These are phyloP conservation scores for Cryptosporidium bovis DNA, from an alignment of 169 alveolate genomes.

Conservation along the genomic window DNA sequence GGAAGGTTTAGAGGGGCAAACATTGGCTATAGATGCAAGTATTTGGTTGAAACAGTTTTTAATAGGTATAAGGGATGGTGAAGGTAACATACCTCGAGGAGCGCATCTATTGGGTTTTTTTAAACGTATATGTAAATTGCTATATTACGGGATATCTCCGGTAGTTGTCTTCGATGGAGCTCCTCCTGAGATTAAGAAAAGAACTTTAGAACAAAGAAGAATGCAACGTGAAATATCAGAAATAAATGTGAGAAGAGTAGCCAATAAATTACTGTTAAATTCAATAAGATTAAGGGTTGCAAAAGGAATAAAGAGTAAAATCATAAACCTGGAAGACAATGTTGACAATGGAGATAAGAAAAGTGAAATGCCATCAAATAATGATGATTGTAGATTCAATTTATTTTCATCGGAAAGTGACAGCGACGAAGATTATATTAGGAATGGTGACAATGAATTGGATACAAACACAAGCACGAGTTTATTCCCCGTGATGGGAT, in stretches of 20 bases:
- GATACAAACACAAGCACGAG: not conserved
- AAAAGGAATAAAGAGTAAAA: conserved; percentile 6
- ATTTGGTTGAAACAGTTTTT: conserved; percentile 87
- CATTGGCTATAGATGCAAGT: conserved; percentile 89
- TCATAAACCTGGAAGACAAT: not conserved
- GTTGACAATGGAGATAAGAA: not conserved
- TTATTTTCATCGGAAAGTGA: conserved; percentile 29
- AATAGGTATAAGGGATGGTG: conserved; percentile 74
- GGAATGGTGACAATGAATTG: not conserved
- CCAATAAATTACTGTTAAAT: conserved; percentile 75
- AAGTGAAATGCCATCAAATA: not conserved
- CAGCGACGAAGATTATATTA: not conserved
- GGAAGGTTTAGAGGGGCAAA: conserved; percentile 84
- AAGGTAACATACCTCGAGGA: conserved; percentile 75
- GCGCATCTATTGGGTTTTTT: conserved; percentile 84
- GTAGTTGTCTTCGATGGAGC: conserved; percentile 92
- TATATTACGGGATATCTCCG: conserved; percentile 89
- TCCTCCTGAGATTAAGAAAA: conserved; percentile 89
- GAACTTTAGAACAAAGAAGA: conserved; percentile 85
- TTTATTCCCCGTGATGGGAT: conserved; percentile 53
- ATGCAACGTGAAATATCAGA: conserved; percentile 62
- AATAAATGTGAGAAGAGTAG: conserved; percentile 78
- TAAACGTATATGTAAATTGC: conserved; percentile 88
- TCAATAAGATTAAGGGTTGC: conserved; percentile 43
- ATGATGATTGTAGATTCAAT: not conserved